Percentiles rank a stretch among this genome's conserved stretches.
Conservation (phyloP, 1,284 basidiomycete species). For the Ceratobasidium sp. region DNA sequence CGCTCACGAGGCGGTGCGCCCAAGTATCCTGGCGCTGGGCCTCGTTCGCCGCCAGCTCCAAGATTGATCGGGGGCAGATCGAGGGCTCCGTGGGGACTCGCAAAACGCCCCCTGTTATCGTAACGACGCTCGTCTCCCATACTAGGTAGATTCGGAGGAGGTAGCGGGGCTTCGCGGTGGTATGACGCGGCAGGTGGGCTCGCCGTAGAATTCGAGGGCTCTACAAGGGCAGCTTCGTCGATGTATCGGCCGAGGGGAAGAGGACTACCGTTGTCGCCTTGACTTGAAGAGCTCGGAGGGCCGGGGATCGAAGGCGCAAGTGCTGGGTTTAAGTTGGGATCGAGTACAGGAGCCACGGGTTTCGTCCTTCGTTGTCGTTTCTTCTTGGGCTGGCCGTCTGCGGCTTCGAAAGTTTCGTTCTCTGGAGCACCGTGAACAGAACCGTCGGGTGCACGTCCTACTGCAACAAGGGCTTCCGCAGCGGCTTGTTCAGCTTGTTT, state of each 20-base stretch:
- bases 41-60: constrained; percentile 37
- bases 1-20: constrained; percentile 43
- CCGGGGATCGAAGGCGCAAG: constrained; percentile 21
- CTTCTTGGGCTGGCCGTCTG: constrained; percentile 52
- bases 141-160: constrained; percentile 30
- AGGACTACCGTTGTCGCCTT: constrained; percentile 37
- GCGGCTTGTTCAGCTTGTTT: constrained; percentile 83
- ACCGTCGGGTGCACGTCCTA: constrained; percentile 68
- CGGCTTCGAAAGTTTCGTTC: constrained; percentile 58
- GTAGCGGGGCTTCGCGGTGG: constrained; percentile 38
- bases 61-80: constrained; percentile 44
- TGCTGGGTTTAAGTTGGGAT: constrained; percentile 18
- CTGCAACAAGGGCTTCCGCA: constrained; percentile 83
- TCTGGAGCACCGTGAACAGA: constrained; percentile 38
- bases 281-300: constrained; percentile 40
- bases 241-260: constrained; percentile 41
- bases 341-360: constrained; percentile 52
- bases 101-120: constrained; percentile 40
- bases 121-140: constrained; percentile 45
- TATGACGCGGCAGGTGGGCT: constrained; percentile 31
- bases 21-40: constrained; percentile 36
- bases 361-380: constrained; percentile 57
- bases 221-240: constrained; percentile 39
- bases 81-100: constrained; percentile 42
- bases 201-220: constrained; percentile 15